Percentiles rank a stretch among this genome's conserved stretches.
These are phyloP conservation scores for Boletus rubropictus DNA, from an alignment of 768 basidiomycete species.

Conservation along the genomic window DNA sequence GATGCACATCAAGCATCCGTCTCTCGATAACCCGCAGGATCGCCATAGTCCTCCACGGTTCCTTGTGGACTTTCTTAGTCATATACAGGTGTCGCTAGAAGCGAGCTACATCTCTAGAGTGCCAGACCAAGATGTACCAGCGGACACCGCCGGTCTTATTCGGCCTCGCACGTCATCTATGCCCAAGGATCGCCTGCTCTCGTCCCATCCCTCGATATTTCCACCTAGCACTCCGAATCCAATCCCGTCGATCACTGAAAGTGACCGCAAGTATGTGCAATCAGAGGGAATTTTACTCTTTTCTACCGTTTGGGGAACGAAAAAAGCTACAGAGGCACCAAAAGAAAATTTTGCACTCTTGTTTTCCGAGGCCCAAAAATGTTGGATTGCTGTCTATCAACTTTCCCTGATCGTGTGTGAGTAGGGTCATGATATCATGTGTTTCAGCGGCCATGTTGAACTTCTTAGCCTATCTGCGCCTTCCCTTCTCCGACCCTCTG, in stretches of 20 bases:
- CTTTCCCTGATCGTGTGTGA: slow-evolving; percentile 75
- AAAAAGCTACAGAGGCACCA: slow-evolving; percentile 39
- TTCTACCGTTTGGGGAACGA: slow-evolving; percentile 67
- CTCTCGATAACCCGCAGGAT: slow-evolving; percentile 29
- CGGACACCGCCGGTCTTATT: slow-evolving; percentile 35
- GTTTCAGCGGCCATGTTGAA: not conserved
- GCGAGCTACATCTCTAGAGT: slow-evolving; percentile 69
- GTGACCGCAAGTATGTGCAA: slow-evolving; percentile 70
- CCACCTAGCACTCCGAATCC: slow-evolving; percentile 85
- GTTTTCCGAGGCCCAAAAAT: slow-evolving; percentile 52
- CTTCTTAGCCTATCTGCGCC: slow-evolving; percentile 62
- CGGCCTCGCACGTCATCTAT: slow-evolving; percentile 54
- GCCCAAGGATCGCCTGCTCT: slow-evolving; percentile 29
- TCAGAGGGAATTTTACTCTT: slow-evolving; percentile 73
- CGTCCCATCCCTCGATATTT: slow-evolving; percentile 59
- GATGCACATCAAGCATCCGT: slow-evolving; percentile 30
- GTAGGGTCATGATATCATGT: slow-evolving; percentile 25
- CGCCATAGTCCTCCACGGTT: slow-evolving; percentile 26
- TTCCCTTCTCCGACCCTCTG: slow-evolving; percentile 65
- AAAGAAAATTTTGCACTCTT: slow-evolving; percentile 58
- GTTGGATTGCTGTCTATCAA: slow-evolving; percentile 79
- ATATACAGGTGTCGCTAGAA: slow-evolving; percentile 74
- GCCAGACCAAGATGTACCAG: slow-evolving; percentile 32
- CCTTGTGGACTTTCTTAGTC: slow-evolving; percentile 57
- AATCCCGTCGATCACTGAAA: slow-evolving; percentile 63